A percentile compares a stretch with the other conserved stretches of the same genome.
Conservation (phyloP, 2,329 filamentous ascomycete genomes). For the Emydomyces testavorans region DNA sequence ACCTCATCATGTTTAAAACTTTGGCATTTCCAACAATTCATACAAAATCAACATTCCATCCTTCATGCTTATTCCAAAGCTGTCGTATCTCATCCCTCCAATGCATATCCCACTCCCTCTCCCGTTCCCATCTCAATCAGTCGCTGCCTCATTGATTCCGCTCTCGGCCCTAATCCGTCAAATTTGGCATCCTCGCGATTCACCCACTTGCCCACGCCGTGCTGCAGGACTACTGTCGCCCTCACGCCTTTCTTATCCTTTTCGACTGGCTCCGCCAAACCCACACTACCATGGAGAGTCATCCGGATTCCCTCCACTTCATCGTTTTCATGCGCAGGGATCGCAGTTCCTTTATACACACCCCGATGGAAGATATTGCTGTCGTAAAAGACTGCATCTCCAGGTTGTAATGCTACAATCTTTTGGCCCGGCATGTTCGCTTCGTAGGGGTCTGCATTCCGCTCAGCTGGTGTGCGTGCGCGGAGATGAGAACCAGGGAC, state of each 20-base stretch:
- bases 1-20: no score
- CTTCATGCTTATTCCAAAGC: neutral
- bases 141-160: conserved; percentile 36
- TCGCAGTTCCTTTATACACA: conserved; percentile 27
- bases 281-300: conserved; percentile 36
- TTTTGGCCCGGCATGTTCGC: conserved; percentile 50
- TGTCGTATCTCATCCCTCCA: conserved; percentile 27
- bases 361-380: conserved; percentile 63
- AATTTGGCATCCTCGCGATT: conserved; percentile 33
- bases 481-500: conserved; percentile 66
- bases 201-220: conserved; percentile 38
- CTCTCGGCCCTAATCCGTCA: conserved; percentile 21
- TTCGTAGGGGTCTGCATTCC: conserved; percentile 55
- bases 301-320: conserved; percentile 30
- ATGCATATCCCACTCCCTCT: conserved; percentile 35
- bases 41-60: no score
- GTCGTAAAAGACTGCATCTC: conserved; percentile 78
- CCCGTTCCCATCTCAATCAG: conserved; percentile 37
- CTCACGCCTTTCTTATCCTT: conserved; percentile 25
- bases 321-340: conserved; percentile 15
- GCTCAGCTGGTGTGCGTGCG: conserved; percentile 58
- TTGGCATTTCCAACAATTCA: no score
- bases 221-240: conserved; percentile 36
- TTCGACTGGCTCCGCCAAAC: conserved; percentile 24
- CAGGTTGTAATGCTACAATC: conserved; percentile 54